phyloP scores from a whole-genome alignment of 176 grass and related monocot genomes.

The Carex cristatella region DNA sequence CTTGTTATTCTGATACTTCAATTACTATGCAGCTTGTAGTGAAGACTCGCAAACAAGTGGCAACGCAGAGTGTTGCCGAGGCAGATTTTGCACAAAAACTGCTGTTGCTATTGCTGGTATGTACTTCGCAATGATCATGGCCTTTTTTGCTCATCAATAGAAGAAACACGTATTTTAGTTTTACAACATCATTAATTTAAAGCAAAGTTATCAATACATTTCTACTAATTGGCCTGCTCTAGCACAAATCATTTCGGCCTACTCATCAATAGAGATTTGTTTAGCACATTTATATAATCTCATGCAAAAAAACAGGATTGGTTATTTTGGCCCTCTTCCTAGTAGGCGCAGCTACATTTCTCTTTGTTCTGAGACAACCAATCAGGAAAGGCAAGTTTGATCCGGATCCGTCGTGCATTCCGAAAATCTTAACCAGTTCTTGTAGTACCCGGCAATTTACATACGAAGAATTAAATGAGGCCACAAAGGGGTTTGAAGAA shows the following conservation, averaged over 20 bases:
- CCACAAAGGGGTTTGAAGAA: slow-evolving; percentile 52
- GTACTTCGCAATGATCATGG: slow-evolving; percentile 2
- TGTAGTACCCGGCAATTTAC: slow-evolving; percentile 66
- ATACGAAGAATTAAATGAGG: slow-evolving; percentile 82
- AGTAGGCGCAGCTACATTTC: slow-evolving; percentile 47
- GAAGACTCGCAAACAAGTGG: slow-evolving; percentile 20
- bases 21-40: slow-evolving; percentile 43
- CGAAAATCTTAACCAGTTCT: slow-evolving; percentile 59
- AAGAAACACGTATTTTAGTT: neutral
- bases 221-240: neutral
- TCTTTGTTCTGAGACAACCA: slow-evolving; percentile 66
- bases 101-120: slow-evolving; percentile 56
- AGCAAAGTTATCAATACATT: neutral
- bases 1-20: neutral
- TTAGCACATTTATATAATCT: neutral
- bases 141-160: neutral
- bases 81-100: slow-evolving; percentile 66
- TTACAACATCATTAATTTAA: neutral
- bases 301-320: slow-evolving; percentile 32
- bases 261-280: neutral
- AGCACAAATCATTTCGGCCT: neutral
- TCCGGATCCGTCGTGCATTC: slow-evolving; percentile 66
- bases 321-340: slow-evolving; percentile 66
- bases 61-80: slow-evolving; percentile 39
- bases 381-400: slow-evolving; percentile 46